Base-by-base conservation (phyloP, 306 rosid species). In the Datisca glomerata region DNA sequence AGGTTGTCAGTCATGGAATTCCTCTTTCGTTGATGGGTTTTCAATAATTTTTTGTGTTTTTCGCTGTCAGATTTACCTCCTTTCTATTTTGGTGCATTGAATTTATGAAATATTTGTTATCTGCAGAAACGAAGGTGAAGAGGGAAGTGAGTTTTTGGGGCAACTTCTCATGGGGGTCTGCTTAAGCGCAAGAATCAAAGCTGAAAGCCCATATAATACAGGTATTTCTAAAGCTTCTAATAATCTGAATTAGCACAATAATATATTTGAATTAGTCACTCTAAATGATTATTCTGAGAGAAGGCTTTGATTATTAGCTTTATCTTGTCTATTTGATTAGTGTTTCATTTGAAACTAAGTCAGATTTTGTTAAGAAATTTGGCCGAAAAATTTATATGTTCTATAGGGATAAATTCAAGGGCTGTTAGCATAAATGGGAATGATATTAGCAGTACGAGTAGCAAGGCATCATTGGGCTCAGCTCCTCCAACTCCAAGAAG, bases 141-240 rank as follows among this genome's bases (percentile, higher is more conserved):
- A 55, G 33, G 34, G 23, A 20, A 47, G 41, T 54, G 20, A 39
- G 23, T 43, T 72, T 61, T 47, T 12, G 17, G 47, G 35, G 17
- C 21, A 4, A 4, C 49, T 34, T 31, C 48, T 45, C 53, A 71
- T 71, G 78, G 78, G 78, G 78, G 17, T 55, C 48, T 71, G 78
- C 63, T 53, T 67, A 19, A 71, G 78, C 57, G 52, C 78, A 56
- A 55, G 51, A 55, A 66, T 71, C 45, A 71, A 71, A 71, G 69
- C 66, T 47, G 78, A 60, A 41, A 65, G 72, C 69, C 37, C 61
- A 20, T 43, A 13, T 53, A 70, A 63, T 32, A 60, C 77, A 65
- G 77, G 78, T 71, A 55, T 13, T 14, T 7, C 14, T 18, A 51
- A 29, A 29, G 12, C 35, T 4, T 29, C 35, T 3, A 29, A 29